Base-by-base conservation (phyloP, 2,329 filamentous ascomycete species). In the Penicillium paneum region DNA sequence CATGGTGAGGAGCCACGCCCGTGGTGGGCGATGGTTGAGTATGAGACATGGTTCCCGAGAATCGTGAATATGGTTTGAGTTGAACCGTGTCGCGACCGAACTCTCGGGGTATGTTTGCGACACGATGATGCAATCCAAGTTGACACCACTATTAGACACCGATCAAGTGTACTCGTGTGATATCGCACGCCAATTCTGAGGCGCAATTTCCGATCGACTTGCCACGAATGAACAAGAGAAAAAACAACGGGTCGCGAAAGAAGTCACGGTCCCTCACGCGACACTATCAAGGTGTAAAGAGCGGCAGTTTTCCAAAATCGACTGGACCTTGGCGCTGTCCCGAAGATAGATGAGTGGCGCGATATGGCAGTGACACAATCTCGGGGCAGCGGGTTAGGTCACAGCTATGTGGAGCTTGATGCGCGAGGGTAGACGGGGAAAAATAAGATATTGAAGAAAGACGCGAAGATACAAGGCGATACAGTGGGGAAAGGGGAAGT, bases 1-100 rank as follows among this genome's bases (percentile, higher is more conserved):
- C 67, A 76, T 87, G 84, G 68, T 86, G 84, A 56, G 80, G 78
- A 59, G 81, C 78, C 76, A 92, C 88, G 71, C 80, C 83, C 76
- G 89, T 88, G 55, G 89, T 89, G 38, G 90, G 89, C 65, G 90
- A 93, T 39, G 87, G 86, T 69, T 92, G 90, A 66, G 90, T 88
- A 73, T 90, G 88, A 65, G 87, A 86, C 87, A 90, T 90, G 61
- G 59, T 74, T 46, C 40, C 42, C 34, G 54, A 24, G 36, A 32
- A 52, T 52, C 26, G 34, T 44, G 49, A 35, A 49, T 53, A 49
- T 58, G 49, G 46, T 44, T 57, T 52, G 52, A 29, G 24, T 46
- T 55, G 49, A 56, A 57, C 40, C 57, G 65, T 62, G 60, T 56
- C 59, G 61, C 58, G 56, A 62, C 50, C 54, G 45, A 57, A 49